These are phyloP conservation scores for Candolleomyces aberdarensis DNA, from an alignment of 768 basidiomycete genomes.

Conservation along the genomic window DNA sequence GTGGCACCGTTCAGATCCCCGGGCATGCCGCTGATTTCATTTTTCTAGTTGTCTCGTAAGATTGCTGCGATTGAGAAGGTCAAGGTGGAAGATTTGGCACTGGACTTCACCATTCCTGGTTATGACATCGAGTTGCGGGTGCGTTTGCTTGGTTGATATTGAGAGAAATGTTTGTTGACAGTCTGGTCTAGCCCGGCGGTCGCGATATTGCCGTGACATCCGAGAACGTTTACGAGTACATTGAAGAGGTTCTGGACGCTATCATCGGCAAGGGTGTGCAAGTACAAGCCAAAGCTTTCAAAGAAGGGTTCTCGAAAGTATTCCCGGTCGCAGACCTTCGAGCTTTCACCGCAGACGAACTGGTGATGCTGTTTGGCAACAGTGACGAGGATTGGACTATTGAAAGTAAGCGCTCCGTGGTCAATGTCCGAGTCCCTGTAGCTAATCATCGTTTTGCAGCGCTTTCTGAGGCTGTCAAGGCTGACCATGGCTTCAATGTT, in stretches of 20 bases:
- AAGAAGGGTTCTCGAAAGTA: slow-evolving; percentile 92
- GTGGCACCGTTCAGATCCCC: slow-evolving; percentile 1
- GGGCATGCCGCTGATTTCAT: neutral
- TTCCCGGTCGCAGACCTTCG: slow-evolving; percentile 90
- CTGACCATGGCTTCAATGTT: slow-evolving; percentile 96
- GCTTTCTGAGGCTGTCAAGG: slow-evolving; percentile 86
- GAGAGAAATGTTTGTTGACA: neutral
- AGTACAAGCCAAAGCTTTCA: slow-evolving; percentile 85
- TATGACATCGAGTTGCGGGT: slow-evolving; percentile 91
- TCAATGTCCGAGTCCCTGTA: slow-evolving; percentile 1
- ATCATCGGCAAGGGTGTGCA: slow-evolving; percentile 80
- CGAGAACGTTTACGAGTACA: slow-evolving; percentile 87
- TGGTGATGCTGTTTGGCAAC: slow-evolving; percentile 95
- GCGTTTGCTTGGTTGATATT: slow-evolving; percentile 19
- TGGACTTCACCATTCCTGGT: slow-evolving; percentile 97
- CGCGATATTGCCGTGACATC: slow-evolving; percentile 77
- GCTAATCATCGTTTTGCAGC: slow-evolving; percentile 42
- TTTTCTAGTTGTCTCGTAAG: slow-evolving; percentile 49
- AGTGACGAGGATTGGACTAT: slow-evolving; percentile 96
- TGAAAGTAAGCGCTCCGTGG: slow-evolving; percentile 62
- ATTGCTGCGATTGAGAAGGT: slow-evolving; percentile 57
- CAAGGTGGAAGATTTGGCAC: slow-evolving; percentile 79
- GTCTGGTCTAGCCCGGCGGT: slow-evolving; percentile 62
- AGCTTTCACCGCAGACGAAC: slow-evolving; percentile 90
- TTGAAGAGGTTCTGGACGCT: slow-evolving; percentile 81